These are phyloP conservation scores for Monilinia fructigena DNA, from an alignment of 2,329 filamentous ascomycete species.

Conservation along the genomic window DNA sequence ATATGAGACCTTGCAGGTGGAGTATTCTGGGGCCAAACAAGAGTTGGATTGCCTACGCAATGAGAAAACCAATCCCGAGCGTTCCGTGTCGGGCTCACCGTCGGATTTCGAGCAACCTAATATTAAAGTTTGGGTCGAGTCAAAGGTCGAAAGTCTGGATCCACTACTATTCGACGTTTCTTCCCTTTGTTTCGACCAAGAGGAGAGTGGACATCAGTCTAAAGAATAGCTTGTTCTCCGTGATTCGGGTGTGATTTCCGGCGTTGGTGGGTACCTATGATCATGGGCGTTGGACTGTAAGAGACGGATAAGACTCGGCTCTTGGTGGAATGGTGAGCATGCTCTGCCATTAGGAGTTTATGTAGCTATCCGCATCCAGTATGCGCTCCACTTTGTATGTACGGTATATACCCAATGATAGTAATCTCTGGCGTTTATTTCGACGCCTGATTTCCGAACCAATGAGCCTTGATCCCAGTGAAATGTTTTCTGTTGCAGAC, in stretches of 20 bases:
- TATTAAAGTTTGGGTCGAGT: slow-evolving; percentile 30
- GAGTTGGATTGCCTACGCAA: slow-evolving; percentile 38
- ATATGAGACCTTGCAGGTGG: slow-evolving; percentile 50
- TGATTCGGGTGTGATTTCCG: slow-evolving; percentile 9
- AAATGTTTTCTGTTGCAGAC: not conserved
- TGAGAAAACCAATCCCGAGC: slow-evolving; percentile 25
- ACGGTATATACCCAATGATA: slow-evolving; percentile 16
- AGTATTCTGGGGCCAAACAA: slow-evolving; percentile 39
- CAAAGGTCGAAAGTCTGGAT: slow-evolving; percentile 35
- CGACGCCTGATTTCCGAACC: not conserved
- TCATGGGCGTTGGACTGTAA: slow-evolving; percentile 8
- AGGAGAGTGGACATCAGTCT: slow-evolving; percentile 25
- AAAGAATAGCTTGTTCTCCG: slow-evolving; percentile 15
- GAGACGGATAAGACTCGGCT: slow-evolving; percentile 7
- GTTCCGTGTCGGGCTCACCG: slow-evolving; percentile 13
- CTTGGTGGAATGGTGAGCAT: not conserved
- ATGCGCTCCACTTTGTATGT: slow-evolving; percentile 9
- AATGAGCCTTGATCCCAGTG: slow-evolving; percentile 1
- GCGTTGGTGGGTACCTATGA: slow-evolving; percentile 13
- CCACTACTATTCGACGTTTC: slow-evolving; percentile 40
- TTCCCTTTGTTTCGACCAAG: slow-evolving; percentile 38
- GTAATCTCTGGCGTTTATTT: slow-evolving; percentile 11
- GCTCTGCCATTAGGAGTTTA: slow-evolving; percentile 6
- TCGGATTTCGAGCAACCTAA: slow-evolving; percentile 25
- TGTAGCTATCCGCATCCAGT: slow-evolving; percentile 7